Percentiles rank a stretch among this genome's conserved stretches.
Evolutionary conservation across 2,329 filamentous ascomycete genomes (phyloP).

Genomic region (Sarocladium kiliense): DNA sequence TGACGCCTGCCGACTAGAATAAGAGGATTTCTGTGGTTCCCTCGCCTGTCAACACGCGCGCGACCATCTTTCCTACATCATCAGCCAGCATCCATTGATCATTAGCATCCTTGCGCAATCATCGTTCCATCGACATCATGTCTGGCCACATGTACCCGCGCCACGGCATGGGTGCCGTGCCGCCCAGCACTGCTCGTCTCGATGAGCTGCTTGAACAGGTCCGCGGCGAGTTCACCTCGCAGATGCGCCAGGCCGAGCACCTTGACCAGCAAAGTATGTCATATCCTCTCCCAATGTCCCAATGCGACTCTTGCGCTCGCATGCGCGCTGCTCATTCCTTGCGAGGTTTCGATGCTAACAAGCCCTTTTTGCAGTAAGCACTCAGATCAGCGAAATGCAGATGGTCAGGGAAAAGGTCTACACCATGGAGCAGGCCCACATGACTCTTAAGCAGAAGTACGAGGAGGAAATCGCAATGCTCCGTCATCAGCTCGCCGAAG

Average conservation of each 20-base stretch:
- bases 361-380: conserved; percentile 58
- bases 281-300: background rate
- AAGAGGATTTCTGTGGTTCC: background rate
- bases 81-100: background rate
- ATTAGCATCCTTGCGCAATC: background rate
- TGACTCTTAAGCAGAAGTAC: conserved; percentile 91
- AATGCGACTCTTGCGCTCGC: background rate
- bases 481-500: conserved; percentile 78
- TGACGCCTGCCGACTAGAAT: background rate
- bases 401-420: conserved; percentile 91
- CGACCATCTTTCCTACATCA: background rate
- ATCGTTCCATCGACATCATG: conserved; percentile 30
- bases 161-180: conserved; percentile 72
- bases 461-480: conserved; percentile 85
- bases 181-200: conserved; percentile 61
- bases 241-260: conserved; percentile 74
- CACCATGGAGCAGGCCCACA: conserved; percentile 83
- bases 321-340: background rate
- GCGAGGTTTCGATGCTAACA: conserved; percentile 9
- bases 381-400: conserved; percentile 92
- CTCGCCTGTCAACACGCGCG: too few relatives aligned
- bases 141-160: conserved; percentile 75
- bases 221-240: conserved; percentile 83
- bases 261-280: conserved; percentile 91
- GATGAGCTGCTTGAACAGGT: conserved; percentile 91